Conservation (phyloP, 495 filamentous ascomycete species). For the Penicillium nucicola region DNA sequence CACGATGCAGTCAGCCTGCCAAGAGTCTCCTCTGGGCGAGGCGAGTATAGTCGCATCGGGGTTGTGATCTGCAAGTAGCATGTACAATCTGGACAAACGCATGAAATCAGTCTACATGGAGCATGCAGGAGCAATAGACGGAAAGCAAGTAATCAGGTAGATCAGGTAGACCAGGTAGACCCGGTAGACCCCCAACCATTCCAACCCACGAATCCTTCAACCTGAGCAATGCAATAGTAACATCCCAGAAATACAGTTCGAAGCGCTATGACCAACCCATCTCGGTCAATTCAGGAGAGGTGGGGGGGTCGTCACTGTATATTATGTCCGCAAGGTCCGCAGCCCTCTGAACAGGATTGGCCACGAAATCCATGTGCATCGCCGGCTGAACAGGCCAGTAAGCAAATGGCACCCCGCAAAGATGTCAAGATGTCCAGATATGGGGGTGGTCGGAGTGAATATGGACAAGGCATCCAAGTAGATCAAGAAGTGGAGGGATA, state of each 20-base stretch:
- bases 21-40: slow-evolving; percentile 8
- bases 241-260: slow-evolving; percentile 8
- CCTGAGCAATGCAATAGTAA: slow-evolving; percentile 1
- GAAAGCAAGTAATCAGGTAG: no score
- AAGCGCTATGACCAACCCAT: slow-evolving; percentile 20
- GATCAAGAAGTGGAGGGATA: background rate
- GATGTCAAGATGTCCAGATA: background rate
- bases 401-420: background rate
- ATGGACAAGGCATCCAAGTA: background rate
- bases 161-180: no score
- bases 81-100: background rate
- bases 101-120: slow-evolving; percentile 1
- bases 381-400: background rate
- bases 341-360: slow-evolving; percentile 3
- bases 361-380: slow-evolving; percentile 4
- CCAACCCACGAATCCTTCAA: no score
- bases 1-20: slow-evolving; percentile 16
- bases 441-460: background rate
- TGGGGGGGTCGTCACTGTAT: slow-evolving; percentile 17
- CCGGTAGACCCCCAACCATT: no score
- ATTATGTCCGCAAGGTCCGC: slow-evolving; percentile 26
- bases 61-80: slow-evolving; percentile 7
- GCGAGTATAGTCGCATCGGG: slow-evolving; percentile 3
- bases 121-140: background rate
- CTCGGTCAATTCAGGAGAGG: slow-evolving; percentile 30